A percentile compares a stretch with the other conserved stretches of the same genome.
Conservation (phyloP, 257 asterid genomes). For the Salvia splendens region DNA sequence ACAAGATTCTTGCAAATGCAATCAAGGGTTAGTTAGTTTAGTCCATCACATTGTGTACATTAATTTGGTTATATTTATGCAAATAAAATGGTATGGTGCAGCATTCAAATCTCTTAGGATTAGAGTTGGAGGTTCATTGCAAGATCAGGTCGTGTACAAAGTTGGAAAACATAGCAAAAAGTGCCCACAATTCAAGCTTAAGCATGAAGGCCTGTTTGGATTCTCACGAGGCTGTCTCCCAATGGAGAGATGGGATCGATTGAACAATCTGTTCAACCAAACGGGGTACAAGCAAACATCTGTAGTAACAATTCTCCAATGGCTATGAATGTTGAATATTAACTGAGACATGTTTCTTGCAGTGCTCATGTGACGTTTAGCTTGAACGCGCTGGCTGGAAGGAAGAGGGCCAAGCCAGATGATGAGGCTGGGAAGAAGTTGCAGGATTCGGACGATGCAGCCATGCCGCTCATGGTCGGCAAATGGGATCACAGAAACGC, state of each 20-base stretch:
- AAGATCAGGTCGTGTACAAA: slow-evolving; percentile 65
- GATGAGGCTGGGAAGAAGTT: too few relatives aligned
- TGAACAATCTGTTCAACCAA: slow-evolving; percentile 52
- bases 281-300: slow-evolving; percentile 47
- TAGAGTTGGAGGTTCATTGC: slow-evolving; percentile 75
- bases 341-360: slow-evolving; percentile 1
- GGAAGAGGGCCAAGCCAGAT: slow-evolving; percentile 26
- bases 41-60: neutral
- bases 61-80: neutral
- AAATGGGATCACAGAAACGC: slow-evolving; percentile 66
- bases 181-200: slow-evolving; percentile 52
- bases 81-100: slow-evolving; percentile 23
- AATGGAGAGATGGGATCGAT: slow-evolving; percentile 72
- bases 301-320: too few relatives aligned
- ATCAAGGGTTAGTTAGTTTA: slow-evolving; percentile 54
- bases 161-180: slow-evolving; percentile 44
- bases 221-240: slow-evolving; percentile 61
- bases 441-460: neutral
- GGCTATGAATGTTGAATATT: too few relatives aligned
- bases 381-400: slow-evolving; percentile 73
- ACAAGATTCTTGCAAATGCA: slow-evolving; percentile 65
- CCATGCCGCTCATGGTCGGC: slow-evolving; percentile 54
- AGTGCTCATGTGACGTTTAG: slow-evolving; percentile 66
- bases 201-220: slow-evolving; percentile 48
- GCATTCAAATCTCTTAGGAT: slow-evolving; percentile 63